Conservation (phyloP, 2,329 filamentous ascomycete species). For the Neofusicoccum parvum region DNA sequence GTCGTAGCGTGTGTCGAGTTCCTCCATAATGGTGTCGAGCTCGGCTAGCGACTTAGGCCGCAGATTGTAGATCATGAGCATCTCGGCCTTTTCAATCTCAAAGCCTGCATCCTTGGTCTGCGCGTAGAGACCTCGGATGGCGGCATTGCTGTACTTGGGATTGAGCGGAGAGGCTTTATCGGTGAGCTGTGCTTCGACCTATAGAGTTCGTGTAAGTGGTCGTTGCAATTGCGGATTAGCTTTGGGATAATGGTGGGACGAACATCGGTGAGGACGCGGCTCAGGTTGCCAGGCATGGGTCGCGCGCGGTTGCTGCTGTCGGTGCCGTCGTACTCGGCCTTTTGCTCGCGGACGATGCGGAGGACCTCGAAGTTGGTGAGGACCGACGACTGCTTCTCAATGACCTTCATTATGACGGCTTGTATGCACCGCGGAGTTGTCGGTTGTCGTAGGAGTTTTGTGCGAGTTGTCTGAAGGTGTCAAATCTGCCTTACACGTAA, state of each 20-base stretch:
- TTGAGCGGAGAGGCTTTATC: conserved; percentile 28
- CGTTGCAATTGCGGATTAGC: not conserved
- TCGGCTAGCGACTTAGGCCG: conserved; percentile 34
- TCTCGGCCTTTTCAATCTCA: conserved; percentile 39
- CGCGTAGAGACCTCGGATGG: conserved; percentile 39
- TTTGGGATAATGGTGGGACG: conserved; percentile 23
- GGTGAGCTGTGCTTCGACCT: conserved; percentile 53
- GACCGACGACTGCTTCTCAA: conserved; percentile 69
- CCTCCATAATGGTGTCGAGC: conserved; percentile 39
- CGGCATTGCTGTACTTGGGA: conserved; percentile 25
- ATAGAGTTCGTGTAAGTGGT: not conserved
- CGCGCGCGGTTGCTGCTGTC: conserved; percentile 33
- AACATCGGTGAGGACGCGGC: conserved; percentile 67
- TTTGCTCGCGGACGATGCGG: conserved; percentile 37
- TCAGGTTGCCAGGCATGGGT: conserved; percentile 55
- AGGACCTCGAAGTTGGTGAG: conserved; percentile 76
- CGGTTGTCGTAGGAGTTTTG: too few species aligned
- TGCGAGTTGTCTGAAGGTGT: too few species aligned
- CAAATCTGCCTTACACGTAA: too few species aligned
- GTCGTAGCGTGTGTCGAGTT: conserved; percentile 36
- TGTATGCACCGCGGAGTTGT: too few species aligned
- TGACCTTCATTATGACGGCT: conserved; percentile 51
- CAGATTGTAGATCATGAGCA: conserved; percentile 41
- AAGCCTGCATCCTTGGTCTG: conserved; percentile 16
- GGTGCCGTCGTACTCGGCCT: conserved; percentile 36